Evolutionary conservation across 2,329 filamentous ascomycete species (phyloP).

Genomic region (Talaromyces amestolkiae): DNA sequence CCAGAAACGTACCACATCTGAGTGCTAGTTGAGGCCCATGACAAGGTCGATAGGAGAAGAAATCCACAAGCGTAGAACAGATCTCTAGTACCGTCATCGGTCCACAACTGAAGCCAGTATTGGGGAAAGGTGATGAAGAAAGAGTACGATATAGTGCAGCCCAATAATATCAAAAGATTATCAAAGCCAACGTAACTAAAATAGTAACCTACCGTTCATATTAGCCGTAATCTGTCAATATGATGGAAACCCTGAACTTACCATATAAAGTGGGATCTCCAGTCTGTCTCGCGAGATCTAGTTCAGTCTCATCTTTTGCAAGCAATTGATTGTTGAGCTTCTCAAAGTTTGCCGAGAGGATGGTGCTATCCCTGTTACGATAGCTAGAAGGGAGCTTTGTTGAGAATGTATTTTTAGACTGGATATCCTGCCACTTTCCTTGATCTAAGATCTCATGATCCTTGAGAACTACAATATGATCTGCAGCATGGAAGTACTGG

Average conservation of each 20-base stretch:
- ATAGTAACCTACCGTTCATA: constrained; percentile 3
- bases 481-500: not conserved
- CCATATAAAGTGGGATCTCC: constrained; percentile 15
- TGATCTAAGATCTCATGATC: constrained; percentile 5
- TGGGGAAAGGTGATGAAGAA: constrained; percentile 12
- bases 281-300: constrained; percentile 11
- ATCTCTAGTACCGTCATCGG: not conserved
- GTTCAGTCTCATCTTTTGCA: constrained; percentile 4
- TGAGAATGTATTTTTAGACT: not conserved
- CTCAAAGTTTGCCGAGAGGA: not conserved
- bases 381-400: not conserved
- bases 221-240: not conserved
- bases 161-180: not conserved
- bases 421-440: constrained; percentile 8
- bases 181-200: not conserved
- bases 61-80: constrained; percentile 7
- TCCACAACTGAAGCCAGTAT: constrained; percentile 16
- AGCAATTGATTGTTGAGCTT: constrained; percentile 7
- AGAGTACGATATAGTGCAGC: constrained; percentile 1
- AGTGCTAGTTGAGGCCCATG: not conserved
- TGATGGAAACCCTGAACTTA: not conserved
- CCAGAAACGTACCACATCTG: constrained; percentile 7
- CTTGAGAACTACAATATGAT: constrained; percentile 3
- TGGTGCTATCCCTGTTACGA: not conserved
- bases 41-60: not conserved